A percentile compares a stretch with the other conserved stretches of the same genome.
Evolutionary conservation across 179 eudicot genomes (phyloP).

Genomic region (Nepenthes alata): DNA sequence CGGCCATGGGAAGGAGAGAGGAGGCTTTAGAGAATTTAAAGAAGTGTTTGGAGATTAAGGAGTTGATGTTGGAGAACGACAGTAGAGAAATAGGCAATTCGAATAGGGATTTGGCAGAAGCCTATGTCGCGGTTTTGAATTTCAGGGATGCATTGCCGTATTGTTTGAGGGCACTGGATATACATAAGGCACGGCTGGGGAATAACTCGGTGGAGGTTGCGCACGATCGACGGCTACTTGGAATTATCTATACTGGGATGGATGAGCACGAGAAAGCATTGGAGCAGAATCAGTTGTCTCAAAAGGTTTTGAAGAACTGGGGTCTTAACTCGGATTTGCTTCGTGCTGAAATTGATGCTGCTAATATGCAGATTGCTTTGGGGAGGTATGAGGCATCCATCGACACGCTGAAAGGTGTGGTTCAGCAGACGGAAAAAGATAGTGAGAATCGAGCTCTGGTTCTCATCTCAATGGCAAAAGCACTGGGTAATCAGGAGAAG

Average conservation of each 20-base stretch:
- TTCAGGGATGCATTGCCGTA: constrained; percentile 67
- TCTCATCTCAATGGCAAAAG: constrained; percentile 77
- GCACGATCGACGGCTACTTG: constrained; percentile 70
- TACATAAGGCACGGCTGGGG: constrained; percentile 51
- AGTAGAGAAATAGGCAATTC: constrained; percentile 71
- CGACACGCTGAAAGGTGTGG: constrained; percentile 45
- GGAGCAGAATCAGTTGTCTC: constrained; percentile 64
- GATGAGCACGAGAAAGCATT: constrained; percentile 79
- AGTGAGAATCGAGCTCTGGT: constrained; percentile 68
- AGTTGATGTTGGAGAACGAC: constrained; percentile 43
- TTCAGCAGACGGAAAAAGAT: constrained; percentile 60
- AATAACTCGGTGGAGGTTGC: constrained; percentile 81
- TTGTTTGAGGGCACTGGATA: constrained; percentile 71
- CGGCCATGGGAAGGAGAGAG: constrained; percentile 87
- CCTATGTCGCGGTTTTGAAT: constrained; percentile 55
- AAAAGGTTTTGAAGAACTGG: constrained; percentile 64
- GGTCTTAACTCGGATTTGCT: constrained; percentile 59
- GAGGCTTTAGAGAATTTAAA: constrained; percentile 62
- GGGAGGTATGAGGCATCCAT: constrained; percentile 65
- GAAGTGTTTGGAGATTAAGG: constrained; percentile 61
- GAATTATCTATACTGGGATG: constrained; percentile 74
- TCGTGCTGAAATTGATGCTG: constrained; percentile 74
- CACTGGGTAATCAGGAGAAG: constrained; percentile 65
- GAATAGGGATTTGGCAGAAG: constrained; percentile 73
- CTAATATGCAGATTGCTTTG: constrained; percentile 84